Percentiles rank a stretch among this genome's conserved stretches.
phyloP scores from a whole-genome alignment of 1,284 basidiomycete species.

The Apiotrichum veenhuisii region DNA sequence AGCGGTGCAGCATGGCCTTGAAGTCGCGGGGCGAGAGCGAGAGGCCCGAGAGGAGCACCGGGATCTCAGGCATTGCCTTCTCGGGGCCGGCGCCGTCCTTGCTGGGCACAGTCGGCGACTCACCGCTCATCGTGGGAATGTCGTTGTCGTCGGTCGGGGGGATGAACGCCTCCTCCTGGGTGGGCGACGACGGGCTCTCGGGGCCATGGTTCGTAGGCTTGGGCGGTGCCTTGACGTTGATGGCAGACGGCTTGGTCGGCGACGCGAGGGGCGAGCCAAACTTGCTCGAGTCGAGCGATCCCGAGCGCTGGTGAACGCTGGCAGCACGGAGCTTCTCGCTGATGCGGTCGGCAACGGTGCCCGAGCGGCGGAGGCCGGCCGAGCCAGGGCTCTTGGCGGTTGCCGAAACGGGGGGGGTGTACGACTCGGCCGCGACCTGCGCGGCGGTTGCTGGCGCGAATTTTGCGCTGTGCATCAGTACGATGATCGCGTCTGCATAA shows the following conservation, averaged over 20 bases:
- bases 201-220: background rate
- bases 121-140: conserved; percentile 26
- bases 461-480: conserved; percentile 58
- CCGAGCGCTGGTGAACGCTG: conserved; percentile 13
- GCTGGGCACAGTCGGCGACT: conserved; percentile 19
- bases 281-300: conserved; percentile 32
- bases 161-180: conserved; percentile 39
- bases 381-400: conserved; percentile 26
- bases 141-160: conserved; percentile 40
- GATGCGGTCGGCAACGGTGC: conserved; percentile 49
- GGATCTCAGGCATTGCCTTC: conserved; percentile 40
- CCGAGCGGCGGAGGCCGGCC: conserved; percentile 28
- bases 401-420: conserved; percentile 70
- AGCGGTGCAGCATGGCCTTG: conserved; percentile 62
- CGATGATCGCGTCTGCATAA: too few relatives aligned
- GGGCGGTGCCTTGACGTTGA: conserved; percentile 20
- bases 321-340: conserved; percentile 47
- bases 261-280: background rate
- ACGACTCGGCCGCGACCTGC: conserved; percentile 58
- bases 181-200: conserved; percentile 30
- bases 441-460: conserved; percentile 64
- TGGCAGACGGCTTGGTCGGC: conserved; percentile 1
- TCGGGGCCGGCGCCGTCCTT: conserved; percentile 8
- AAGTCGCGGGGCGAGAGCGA: conserved; percentile 62
- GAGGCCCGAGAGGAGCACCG: conserved; percentile 69